These are phyloP conservation scores for Schoenoplectus triqueter DNA, from an alignment of 202 grass and related monocot genomes.

Conservation along the genomic window DNA sequence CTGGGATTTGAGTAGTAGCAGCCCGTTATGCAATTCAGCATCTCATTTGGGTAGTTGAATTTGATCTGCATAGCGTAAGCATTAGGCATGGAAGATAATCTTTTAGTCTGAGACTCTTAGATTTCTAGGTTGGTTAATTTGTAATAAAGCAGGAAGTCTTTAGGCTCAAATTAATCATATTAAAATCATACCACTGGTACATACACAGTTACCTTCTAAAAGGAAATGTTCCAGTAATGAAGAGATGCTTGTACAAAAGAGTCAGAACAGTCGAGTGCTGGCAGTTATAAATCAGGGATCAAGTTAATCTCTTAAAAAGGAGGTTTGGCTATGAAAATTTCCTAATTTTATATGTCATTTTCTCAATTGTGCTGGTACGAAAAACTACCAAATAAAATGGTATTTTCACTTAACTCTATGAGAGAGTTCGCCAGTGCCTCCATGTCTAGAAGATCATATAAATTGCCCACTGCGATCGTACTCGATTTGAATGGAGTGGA, in stretches of 20 bases:
- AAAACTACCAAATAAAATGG: not conserved
- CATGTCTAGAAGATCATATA: slow-evolving; percentile 81
- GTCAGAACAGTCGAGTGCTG: not conserved
- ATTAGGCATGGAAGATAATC: not conserved
- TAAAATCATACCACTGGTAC: slow-evolving; percentile 5
- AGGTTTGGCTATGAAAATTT: slow-evolving; percentile 8
- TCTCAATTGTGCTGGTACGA: not conserved
- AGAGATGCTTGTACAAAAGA: not conserved
- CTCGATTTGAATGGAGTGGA: slow-evolving; percentile 87
- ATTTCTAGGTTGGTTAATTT: not conserved
- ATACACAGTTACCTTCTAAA: not conserved
- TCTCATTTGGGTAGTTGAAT: slow-evolving; percentile 82
- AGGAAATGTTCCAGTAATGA: not conserved
- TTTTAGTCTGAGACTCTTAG: not conserved
- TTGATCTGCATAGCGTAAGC: slow-evolving; percentile 58
- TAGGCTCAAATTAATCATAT: not conserved
- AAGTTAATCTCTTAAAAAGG: not conserved
- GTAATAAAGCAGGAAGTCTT: not conserved
- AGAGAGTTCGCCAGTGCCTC: slow-evolving; percentile 58
- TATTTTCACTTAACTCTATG: slow-evolving; percentile 60
- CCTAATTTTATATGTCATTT: not conserved
- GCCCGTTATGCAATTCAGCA: slow-evolving; percentile 74
- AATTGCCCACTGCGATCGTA: slow-evolving; percentile 83
- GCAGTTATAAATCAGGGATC: not conserved
- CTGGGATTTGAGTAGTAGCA: slow-evolving; percentile 61